phyloP scores from a whole-genome alignment of 257 asterid genomes.

The Solanum medicagineum region DNA sequence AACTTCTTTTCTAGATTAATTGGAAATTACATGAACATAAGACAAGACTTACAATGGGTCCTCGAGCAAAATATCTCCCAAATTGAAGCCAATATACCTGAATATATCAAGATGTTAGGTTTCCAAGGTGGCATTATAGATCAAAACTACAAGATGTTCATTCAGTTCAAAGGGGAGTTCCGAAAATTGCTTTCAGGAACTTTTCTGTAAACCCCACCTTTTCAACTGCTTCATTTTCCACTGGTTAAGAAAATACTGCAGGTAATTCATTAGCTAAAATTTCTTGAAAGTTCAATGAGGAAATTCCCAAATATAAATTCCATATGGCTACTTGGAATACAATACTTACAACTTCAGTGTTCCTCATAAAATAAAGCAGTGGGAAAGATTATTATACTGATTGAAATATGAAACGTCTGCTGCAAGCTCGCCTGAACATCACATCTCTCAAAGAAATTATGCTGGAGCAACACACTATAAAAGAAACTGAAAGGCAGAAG shows the following conservation, averaged over 20 bases:
- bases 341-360: neutral
- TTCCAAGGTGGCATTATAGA: neutral
- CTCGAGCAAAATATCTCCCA: conserved; percentile 97
- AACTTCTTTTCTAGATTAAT: neutral
- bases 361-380: neutral
- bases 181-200: neutral
- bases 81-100: conserved; percentile 99
- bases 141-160: neutral
- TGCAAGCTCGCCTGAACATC: neutral
- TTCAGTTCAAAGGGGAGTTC: neutral
- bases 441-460: neutral
- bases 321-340: neutral
- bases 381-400: neutral
- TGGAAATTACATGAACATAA: neutral
- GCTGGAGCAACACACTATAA: neutral
- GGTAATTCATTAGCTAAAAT: neutral
- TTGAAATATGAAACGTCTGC: neutral
- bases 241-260: neutral
- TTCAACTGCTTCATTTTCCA: neutral
- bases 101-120: conserved; percentile 11
- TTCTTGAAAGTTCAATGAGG: neutral
- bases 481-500: neutral
- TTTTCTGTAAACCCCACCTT: neutral
- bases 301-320: neutral
- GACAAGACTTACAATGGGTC: conserved; percentile 77